A percentile compares a stretch with the other conserved stretches of the same genome.
phyloP scores from a whole-genome alignment of 2,329 filamentous ascomycete species.

The Fulvia fulva region DNA sequence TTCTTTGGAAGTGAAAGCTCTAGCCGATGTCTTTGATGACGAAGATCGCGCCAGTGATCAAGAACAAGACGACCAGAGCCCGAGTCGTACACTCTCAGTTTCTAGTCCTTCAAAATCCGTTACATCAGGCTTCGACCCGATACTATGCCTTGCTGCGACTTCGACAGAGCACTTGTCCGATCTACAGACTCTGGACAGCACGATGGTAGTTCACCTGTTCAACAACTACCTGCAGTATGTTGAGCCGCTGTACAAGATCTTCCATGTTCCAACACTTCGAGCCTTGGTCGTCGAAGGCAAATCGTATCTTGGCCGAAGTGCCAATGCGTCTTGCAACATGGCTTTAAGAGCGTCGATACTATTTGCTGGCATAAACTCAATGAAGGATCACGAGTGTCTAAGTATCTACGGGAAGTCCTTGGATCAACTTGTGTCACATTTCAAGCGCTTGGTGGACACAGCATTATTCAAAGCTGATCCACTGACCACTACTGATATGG shows the following conservation, averaged over 20 bases:
- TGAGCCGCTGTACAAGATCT: background rate
- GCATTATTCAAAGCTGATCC: background rate
- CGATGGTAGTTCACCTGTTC: background rate
- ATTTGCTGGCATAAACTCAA: background rate
- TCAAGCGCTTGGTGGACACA: background rate
- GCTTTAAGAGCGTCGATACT: background rate
- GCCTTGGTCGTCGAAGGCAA: background rate
- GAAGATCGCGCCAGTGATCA: background rate
- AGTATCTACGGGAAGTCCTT: background rate
- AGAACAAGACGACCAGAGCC: background rate
- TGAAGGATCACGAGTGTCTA: background rate
- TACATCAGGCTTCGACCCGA: background rate
- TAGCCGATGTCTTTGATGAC: background rate
- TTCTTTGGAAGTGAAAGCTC: background rate
- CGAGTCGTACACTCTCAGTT: background rate
- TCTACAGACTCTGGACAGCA: background rate
- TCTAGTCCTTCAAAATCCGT: background rate
- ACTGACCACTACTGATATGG: background rate
- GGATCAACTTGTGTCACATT: background rate
- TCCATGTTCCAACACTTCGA: background rate
- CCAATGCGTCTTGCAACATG: background rate
- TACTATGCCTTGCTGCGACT: background rate
- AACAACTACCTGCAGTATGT: background rate
- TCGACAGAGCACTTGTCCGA: background rate
- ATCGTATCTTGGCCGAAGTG: background rate